Evolutionary conservation across 495 filamentous ascomycete species (phyloP), one percentile per base, ranked within the genome.

Genomic region (Aspergillus saccharolyticus): DNA sequence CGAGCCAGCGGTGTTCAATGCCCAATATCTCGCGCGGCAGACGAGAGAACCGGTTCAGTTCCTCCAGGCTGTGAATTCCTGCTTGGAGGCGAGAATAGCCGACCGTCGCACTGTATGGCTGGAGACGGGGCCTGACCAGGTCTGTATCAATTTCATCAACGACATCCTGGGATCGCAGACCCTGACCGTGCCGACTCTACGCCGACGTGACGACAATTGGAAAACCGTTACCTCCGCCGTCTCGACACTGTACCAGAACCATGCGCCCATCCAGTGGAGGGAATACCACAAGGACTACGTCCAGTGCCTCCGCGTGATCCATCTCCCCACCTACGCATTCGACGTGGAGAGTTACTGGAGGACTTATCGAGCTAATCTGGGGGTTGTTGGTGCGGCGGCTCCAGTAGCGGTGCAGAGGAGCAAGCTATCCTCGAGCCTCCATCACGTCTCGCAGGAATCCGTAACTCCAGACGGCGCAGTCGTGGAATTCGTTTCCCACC

Each of bases 271-370:
- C 6, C 4, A 82, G 63, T 92, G 87, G 84, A 78, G 76, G 56
- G 88, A 89, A 60, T 86, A 80, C 61, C 85, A 89, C 68, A 71
- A 76, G 6, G 80, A 83, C 56, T 89, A 86, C 60, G 62, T 67
- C 15, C 52, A 66, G 1, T 75, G 72, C 17, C 74, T 78, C 8
- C 67, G 73, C 4, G 68, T 89, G 9, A 68, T 90, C 0, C 67
- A 80, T 18, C 77, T 91, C 2, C 88, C 88, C 14, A 66, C 80
- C 2, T 92, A 92, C 59, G 73, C 73, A 1, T 77, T 58, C 54
- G 63, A 73, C 46, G 16, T 62, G 1, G 72, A 74, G 49, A 70
- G 63, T 9, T 71, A 72, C 52, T 78, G 74, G 74, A 62, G 74
- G 0, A 54, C 66, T 12, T 78, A 77, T 56, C 44, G 46, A 8